A percentile compares a stretch with the other conserved stretches of the same genome.
These are phyloP conservation scores for Camptophora hylomeconis DNA, from an alignment of 2,329 filamentous ascomycete species.

Conservation along the genomic window DNA sequence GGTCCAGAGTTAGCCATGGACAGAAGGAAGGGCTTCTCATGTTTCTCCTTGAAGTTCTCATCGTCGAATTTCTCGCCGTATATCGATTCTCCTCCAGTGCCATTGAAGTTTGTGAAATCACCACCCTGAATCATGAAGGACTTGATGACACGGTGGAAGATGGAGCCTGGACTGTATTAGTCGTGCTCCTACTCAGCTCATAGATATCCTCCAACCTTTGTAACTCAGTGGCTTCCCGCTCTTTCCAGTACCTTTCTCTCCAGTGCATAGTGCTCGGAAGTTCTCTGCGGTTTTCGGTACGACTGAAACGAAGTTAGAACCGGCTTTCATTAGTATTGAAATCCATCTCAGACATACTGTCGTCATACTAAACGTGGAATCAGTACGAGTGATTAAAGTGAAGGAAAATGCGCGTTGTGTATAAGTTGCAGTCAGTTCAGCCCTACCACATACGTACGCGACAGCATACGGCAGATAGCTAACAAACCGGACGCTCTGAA, in stretches of 20 bases:
- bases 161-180: conserved; percentile 43
- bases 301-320: conserved; percentile 43
- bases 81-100: conserved; percentile 91
- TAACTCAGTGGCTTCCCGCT: conserved; percentile 77
- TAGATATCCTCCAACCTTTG: conserved; percentile 45
- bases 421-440: conserved; percentile 7
- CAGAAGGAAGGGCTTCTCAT: conserved; percentile 83
- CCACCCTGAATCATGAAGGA: conserved; percentile 98
- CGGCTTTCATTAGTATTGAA: conserved; percentile 1
- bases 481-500: no score
- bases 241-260: conserved; percentile 78
- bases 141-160: conserved; percentile 95
- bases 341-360: conserved; percentile 7
- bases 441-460: neutral
- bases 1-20: conserved; percentile 98
- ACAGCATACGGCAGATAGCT: no score
- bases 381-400: no score
- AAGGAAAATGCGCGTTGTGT: no score
- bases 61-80: conserved; percentile 96
- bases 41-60: conserved; percentile 86
- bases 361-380: conserved; percentile 12
- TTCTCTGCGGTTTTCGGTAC: conserved; percentile 95
- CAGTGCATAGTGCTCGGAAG: conserved; percentile 87
- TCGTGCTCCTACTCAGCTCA: conserved; percentile 1
- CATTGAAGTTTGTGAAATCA: conserved; percentile 90